Evolutionary conservation across 1,284 basidiomycete species (phyloP), one percentile per base, ranked within the genome.

Genomic region (Inonotus hispidus): DNA sequence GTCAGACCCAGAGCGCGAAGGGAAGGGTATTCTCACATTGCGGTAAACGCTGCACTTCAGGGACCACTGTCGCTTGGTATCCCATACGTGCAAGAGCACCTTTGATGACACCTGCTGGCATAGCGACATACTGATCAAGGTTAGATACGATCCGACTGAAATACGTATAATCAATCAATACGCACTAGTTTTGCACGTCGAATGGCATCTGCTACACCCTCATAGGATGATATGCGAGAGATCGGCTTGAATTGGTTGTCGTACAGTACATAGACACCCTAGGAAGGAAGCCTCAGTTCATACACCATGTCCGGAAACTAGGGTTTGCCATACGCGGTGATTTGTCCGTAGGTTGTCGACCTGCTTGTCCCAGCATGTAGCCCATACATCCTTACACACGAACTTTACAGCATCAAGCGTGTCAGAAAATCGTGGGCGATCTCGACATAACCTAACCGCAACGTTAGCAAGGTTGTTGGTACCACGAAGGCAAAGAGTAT

Each of bases 281-380:
- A 57, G 56, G 1, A 43, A 23, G 53, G 23, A 2, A 53, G 11
- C 35, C 32, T 32, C 32, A 32, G 50, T 64, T 46, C 50, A 23
- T 25, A 32, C 52, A 60, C 29, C 21, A 29, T n/a, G 13, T 32
- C 32, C 13, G 16, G 41, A 14, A 14, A 45, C 14, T 5, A 21
- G 35, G 55, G 16, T 32, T 35, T 46, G 29, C 71, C 78, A 25
- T 69, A 93, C 93, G 56, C 93, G 78, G 73, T 97, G 95, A 72
- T 98, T 98, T 8, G 95, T 98, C 52, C 95, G 83, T 53, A 98
- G 76, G 71, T 97, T 97, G 71, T 98, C 95, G 1, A 97, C 93
- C 72, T 97, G 95, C 70, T 96, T 95, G 61, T 93, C 90, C 90
- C 90, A 95, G 60, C 86, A 87, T 2, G 86, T 81, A 0, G 81